Evolutionary conservation across 1,284 basidiomycete genomes (phyloP).

Genomic region (Singerocomus inundabilis): DNA sequence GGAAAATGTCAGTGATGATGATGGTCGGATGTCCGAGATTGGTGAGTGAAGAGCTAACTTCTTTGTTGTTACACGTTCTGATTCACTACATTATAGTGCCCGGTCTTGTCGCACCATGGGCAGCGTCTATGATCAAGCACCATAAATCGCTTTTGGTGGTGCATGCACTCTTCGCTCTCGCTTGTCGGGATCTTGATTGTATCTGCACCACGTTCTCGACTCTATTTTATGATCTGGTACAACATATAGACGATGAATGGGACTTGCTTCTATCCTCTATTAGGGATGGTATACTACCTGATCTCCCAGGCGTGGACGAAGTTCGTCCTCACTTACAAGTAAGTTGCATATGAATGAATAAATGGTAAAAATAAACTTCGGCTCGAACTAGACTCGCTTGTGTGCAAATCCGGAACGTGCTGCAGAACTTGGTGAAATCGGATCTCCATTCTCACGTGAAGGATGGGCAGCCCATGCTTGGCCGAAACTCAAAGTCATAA

Average conservation of each 20-base stretch:
- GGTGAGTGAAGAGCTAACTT: not conserved
- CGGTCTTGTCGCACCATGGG: conserved; percentile 4
- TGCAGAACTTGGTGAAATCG: conserved; percentile 8
- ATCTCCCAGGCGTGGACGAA: conserved; percentile 8
- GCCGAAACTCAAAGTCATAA: conserved; percentile 1
- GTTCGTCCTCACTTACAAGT: conserved; percentile 9
- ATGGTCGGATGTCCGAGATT: not conserved
- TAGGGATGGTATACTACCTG: conserved; percentile 7
- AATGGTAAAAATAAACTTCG: not conserved
- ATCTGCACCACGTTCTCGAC: conserved; percentile 1
- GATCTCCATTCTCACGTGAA: conserved; percentile 7
- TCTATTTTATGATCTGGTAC: conserved; percentile 12
- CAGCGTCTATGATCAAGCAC: conserved; percentile 3
- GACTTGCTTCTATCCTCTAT: conserved; percentile 9
- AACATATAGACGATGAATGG: conserved; percentile 12
- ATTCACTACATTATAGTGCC: not conserved
- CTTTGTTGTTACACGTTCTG: not conserved
- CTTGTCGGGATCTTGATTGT: conserved; percentile 1
- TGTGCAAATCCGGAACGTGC: conserved; percentile 9
- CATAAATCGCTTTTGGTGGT: conserved; percentile 9
- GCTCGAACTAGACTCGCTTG: not conserved
- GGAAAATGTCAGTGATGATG: not conserved
- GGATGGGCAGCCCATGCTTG: conserved; percentile 16
- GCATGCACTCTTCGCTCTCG: conserved; percentile 16
- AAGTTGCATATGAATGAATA: not conserved